phyloP scores from a whole-genome alignment of 1,284 basidiomycete species.

The Schizophyllum commune region DNA sequence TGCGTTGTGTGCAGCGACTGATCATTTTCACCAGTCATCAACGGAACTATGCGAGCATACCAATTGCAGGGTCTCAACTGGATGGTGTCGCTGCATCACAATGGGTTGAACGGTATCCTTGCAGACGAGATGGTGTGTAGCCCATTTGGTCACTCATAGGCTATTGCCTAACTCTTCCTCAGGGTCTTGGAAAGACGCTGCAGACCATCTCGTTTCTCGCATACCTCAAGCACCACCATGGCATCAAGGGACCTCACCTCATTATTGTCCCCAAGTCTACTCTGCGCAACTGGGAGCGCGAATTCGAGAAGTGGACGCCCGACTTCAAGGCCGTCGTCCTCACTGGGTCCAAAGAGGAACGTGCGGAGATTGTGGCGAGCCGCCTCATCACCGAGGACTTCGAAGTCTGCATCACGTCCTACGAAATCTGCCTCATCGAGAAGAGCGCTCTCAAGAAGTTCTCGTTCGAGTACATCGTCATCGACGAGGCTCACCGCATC shows the following conservation, averaged over 20 bases:
- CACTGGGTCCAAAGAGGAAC: slow-evolving; percentile 87
- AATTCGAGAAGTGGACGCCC: slow-evolving; percentile 90
- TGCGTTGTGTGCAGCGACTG: neutral
- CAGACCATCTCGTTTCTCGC: slow-evolving; percentile 98
- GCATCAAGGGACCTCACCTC: slow-evolving; percentile 79
- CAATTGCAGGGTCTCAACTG: slow-evolving; percentile 96
- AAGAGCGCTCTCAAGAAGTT: slow-evolving; percentile 90
- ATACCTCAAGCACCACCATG: slow-evolving; percentile 84
- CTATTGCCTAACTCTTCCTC: slow-evolving; percentile 6
- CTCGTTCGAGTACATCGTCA: slow-evolving; percentile 96
- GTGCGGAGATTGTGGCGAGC: slow-evolving; percentile 72
- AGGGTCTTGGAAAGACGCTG: slow-evolving; percentile 97
- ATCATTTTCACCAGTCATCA: slow-evolving; percentile 52
- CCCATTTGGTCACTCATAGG: neutral
- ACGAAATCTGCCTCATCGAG: slow-evolving; percentile 97
- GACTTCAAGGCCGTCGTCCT: slow-evolving; percentile 81
- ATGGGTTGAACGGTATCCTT: slow-evolving; percentile 89
- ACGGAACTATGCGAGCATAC: slow-evolving; percentile 89
- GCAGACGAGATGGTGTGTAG: slow-evolving; percentile 85
- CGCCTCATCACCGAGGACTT: slow-evolving; percentile 86
- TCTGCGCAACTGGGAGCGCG: slow-evolving; percentile 93
- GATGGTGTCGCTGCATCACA: slow-evolving; percentile 92
- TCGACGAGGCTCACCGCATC: slow-evolving; percentile 99
- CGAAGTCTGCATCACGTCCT: slow-evolving; percentile 93
- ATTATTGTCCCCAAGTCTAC: slow-evolving; percentile 98